A percentile compares a stretch with the other conserved stretches of the same genome.
Evolutionary conservation across 495 filamentous ascomycete genomes (phyloP).

Genomic region (Penicillium lividum): DNA sequence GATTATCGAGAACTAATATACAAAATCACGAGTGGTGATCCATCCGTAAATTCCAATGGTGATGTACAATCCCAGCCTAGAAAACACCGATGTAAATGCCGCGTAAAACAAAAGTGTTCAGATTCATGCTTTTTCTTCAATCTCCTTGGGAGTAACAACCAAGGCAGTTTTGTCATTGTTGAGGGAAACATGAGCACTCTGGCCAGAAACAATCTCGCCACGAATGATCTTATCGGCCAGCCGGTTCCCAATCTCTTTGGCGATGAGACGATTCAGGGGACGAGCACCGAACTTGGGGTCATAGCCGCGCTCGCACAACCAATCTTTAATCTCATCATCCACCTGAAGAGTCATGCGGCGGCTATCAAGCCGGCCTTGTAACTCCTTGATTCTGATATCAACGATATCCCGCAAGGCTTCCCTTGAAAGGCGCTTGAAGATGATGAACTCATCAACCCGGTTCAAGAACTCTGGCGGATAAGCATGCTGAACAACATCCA

Average conservation of each 20-base stretch:
- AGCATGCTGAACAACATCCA: slow-evolving; percentile 77
- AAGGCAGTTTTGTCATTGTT: slow-evolving; percentile 45
- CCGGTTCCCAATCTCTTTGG: slow-evolving; percentile 82
- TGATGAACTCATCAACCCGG: slow-evolving; percentile 93
- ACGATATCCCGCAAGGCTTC: slow-evolving; percentile 87
- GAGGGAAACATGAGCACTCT: slow-evolving; percentile 67
- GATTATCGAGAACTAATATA: slow-evolving; percentile 14
- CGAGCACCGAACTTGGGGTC: slow-evolving; percentile 89
- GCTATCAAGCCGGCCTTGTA: slow-evolving; percentile 82
- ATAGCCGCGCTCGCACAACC: slow-evolving; percentile 87
- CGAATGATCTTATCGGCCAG: slow-evolving; percentile 90
- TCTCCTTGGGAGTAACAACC: slow-evolving; percentile 28
- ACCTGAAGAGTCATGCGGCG: slow-evolving; percentile 78
- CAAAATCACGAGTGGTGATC: slow-evolving; percentile 25
- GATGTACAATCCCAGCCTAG: slow-evolving; percentile 5
- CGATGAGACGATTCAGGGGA: slow-evolving; percentile 89
- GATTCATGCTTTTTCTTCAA: slow-evolving; percentile 18
- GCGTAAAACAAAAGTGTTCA: not conserved
- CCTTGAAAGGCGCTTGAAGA: slow-evolving; percentile 82
- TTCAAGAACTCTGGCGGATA: slow-evolving; percentile 97
- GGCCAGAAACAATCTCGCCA: slow-evolving; percentile 74
- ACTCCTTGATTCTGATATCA: slow-evolving; percentile 83
- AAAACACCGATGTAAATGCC: slow-evolving; percentile 12
- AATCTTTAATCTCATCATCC: slow-evolving; percentile 68
- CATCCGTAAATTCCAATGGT: slow-evolving; percentile 11